phyloP scores from a whole-genome alignment of 805 yeast genomes.

The Candida boleticola region DNA sequence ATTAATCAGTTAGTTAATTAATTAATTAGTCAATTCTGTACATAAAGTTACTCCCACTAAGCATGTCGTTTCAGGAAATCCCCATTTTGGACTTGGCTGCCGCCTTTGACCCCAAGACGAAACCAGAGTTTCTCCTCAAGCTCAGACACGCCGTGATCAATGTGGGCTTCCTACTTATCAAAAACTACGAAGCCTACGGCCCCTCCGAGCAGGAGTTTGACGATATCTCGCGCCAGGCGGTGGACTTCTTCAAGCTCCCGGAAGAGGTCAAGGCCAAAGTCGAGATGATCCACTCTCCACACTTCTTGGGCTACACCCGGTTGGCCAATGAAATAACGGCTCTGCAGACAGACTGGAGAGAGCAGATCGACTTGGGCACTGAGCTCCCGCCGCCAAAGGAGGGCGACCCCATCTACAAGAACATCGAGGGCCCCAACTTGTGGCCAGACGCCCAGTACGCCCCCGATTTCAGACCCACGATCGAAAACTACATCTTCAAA shows the following conservation, averaged over 20 bases:
- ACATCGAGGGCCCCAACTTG: conserved; percentile 56
- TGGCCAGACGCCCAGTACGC: conserved; percentile 45
- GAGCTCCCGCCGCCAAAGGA: conserved; percentile 42
- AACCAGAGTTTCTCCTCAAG: conserved; percentile 39
- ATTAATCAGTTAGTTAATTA: too few relatives aligned
- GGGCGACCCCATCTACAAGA: conserved; percentile 42
- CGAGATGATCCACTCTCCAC: conserved; percentile 56
- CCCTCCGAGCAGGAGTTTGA: conserved; percentile 39
- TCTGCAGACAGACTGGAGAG: conserved; percentile 53
- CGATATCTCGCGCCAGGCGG: conserved; percentile 37
- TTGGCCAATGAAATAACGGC: conserved; percentile 61
- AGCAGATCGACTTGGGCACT: conserved; percentile 61
- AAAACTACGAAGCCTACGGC: conserved; percentile 36
- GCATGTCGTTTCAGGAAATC: conserved; percentile 36
- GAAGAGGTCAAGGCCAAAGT: conserved; percentile 41
- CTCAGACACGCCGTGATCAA: conserved; percentile 48
- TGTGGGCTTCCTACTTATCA: conserved; percentile 54
- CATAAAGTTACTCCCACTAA: too few relatives aligned
- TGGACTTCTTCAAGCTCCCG: conserved; percentile 46
- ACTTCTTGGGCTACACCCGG: conserved; percentile 56
- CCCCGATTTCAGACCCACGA: conserved; percentile 44
- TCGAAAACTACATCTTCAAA: conserved; percentile 42
- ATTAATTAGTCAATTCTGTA: too few relatives aligned
- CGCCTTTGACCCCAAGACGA: conserved; percentile 42
- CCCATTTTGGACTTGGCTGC: conserved; percentile 46